Evolutionary conservation across 352 stramenopile genomes (phyloP), one percentile per base, ranked within the genome.

Genomic region (Achlya hypogyna): DNA sequence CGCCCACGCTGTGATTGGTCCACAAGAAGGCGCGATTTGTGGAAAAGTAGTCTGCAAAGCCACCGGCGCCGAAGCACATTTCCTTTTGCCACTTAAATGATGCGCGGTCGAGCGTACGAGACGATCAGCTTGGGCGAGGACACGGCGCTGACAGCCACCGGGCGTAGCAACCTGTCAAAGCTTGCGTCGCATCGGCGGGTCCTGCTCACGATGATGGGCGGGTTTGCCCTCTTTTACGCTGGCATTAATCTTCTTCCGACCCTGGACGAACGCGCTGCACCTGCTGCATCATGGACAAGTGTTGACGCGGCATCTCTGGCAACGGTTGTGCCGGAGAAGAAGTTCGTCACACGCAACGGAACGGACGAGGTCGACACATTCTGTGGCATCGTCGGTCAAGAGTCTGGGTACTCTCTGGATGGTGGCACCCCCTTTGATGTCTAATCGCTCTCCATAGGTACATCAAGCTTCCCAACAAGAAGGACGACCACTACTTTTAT

Each of bases 401-500:
- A 81, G 28, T 67, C 75, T 1, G 77, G 75, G 10, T 49, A 49
- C 42, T 49, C 22, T 49, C 22, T 49, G 22, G n/a, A n/a, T n/a
- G n/a, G n/a, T n/a, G n/a, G n/a, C n/a, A n/a, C n/a, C n/a, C n/a
- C n/a, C n/a, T n/a, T n/a, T n/a, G n/a, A n/a, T n/a, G n/a, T n/a
- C n/a, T n/a, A n/a, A n/a, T n/a, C n/a, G n/a, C n/a, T n/a, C n/a
- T n/a, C n/a, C n/a, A n/a, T n/a, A 49, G 42, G 1, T 82, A 87
- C 69, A 76, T 87, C 53, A 74, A 72, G 60, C 71, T 87, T 10
- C 3, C 71, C 20, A 82, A 83, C 73, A 81, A 81, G 63, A 42
- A 81, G n/a, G 78, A 86, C 52, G 77, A 81, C 34, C 59, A 84
- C 58, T 87, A 86, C 70, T 88, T 88, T 53, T 86, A 87, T 68